Conservation (phyloP, 179 eudicot genomes). For the Drosera spatulata region DNA sequence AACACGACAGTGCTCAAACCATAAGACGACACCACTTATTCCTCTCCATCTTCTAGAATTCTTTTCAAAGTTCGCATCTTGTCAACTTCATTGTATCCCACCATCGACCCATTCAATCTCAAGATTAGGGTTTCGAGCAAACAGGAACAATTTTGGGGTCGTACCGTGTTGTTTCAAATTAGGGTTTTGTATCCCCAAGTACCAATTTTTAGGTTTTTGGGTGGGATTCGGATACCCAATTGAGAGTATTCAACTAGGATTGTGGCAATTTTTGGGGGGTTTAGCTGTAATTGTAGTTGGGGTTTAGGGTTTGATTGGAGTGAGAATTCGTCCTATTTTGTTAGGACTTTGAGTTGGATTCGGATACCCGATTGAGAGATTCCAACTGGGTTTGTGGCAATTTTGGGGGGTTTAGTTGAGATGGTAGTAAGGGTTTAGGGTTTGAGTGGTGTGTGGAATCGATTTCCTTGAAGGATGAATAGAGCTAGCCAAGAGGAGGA, state of each 20-base stretch:
- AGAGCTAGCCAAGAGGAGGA: conserved; percentile 14
- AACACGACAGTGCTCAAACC: background rate
- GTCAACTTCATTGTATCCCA: no score
- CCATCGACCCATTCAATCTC: no score
- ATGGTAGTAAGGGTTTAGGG: no score
- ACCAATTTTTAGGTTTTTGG: background rate
- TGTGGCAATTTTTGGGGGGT: no score
- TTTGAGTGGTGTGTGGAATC: background rate
- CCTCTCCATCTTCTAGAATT: conserved; percentile 3
- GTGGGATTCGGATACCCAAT: no score
- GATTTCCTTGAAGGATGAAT: conserved; percentile 18
- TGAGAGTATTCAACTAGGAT: no score
- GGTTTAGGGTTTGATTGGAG: background rate
- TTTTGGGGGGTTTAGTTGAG: background rate
- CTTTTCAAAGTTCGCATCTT: background rate
- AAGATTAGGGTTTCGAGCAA: background rate
- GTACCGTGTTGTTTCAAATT: background rate
- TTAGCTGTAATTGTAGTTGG: background rate
- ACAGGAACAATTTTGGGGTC: background rate
- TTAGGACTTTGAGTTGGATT: no score
- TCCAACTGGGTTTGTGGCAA: background rate
- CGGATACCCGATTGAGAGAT: no score
- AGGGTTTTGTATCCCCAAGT: background rate
- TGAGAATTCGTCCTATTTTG: background rate
- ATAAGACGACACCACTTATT: background rate